Evolutionary conservation across 2,329 filamentous ascomycete species (phyloP), one percentile per base, ranked within the genome.

Genomic region (Claviceps sp.): DNA sequence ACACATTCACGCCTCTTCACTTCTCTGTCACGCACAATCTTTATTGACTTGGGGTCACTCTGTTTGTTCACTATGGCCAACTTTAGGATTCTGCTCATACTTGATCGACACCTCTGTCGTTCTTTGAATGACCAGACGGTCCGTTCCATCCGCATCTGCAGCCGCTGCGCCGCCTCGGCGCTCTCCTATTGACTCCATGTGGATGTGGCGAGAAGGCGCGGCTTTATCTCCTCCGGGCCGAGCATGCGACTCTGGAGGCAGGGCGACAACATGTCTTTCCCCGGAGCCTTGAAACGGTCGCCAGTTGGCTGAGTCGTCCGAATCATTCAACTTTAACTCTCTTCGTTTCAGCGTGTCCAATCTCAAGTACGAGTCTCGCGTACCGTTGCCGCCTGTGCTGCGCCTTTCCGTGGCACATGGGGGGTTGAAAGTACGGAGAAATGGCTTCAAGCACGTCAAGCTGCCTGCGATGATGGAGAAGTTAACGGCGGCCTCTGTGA

Each of bases 361-460:
- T 26, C 48, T 52, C 34, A 46, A 42, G 37, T 48, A 44, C 5
- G 51, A 46, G 30, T 37, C 34, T 26, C 46, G 51, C 11, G 44
- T 48, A 22, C 22, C 46, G n/a, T 43, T 52, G 17, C 4, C 46
- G 17, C 49, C 47, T 16, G 19, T 40, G 5, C 17, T 44, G 40
- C 41, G 14, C 40, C 51, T 51, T 41, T 52, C 39, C 8, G 45
- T 24, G 38, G 52, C 24, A 14, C 45, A 45, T 4, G 50, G 26
- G 8, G 50, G 47, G 34, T 44, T 47, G 16, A 56, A 54, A 3
- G 51, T 53, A 14, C 34, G 45, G n/a, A 54, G 47, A 17, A 56
- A 54, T 3, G 54, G 54, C 19, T 48, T 52, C 11, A 56, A 45
- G 16, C 52, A 47, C 5, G 54, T 52, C 19, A 56, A 43, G 19